Evolutionary conservation across 306 rosid genomes (phyloP).

Genomic region (Castanea crenata): DNA sequence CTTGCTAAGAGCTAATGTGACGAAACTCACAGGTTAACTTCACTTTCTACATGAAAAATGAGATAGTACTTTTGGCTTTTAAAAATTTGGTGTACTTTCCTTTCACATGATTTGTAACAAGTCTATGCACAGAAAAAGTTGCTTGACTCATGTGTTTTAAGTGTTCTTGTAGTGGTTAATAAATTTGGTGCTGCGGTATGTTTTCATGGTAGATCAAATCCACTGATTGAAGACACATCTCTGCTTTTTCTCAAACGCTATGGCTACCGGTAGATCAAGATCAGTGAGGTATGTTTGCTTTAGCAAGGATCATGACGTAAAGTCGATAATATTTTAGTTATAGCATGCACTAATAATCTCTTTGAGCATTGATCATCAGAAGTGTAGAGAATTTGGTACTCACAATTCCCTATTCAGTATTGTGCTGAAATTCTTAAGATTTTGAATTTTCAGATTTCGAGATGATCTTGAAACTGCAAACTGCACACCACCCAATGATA

Average conservation of each 20-base stretch:
- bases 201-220: conserved; percentile 18
- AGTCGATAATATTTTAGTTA: not conserved
- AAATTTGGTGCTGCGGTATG: conserved; percentile 6
- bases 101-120: conserved; percentile 45
- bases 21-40: conserved; percentile 41
- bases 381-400: not conserved
- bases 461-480: conserved; percentile 41
- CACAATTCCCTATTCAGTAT: conserved; percentile 6
- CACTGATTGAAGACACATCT: conserved; percentile 10
- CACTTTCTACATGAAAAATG: not conserved
- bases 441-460: conserved; percentile 36
- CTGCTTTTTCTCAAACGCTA: conserved; percentile 2
- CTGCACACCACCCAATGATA: conserved; percentile 17
- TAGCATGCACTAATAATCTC: not conserved
- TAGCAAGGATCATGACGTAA: not conserved
- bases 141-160: conserved; percentile 28
- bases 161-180: conserved; percentile 13
- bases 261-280: conserved; percentile 42
- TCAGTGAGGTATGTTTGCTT: conserved; percentile 41
- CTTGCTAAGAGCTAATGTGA: not conserved
- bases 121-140: not conserved
- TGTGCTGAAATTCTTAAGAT: conserved; percentile 20
- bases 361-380: not conserved
- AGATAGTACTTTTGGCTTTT: not conserved
- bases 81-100: conserved; percentile 17